phyloP scores from a whole-genome alignment of 2,329 filamentous ascomycete genomes.

The Fusarium gaditjirri region DNA sequence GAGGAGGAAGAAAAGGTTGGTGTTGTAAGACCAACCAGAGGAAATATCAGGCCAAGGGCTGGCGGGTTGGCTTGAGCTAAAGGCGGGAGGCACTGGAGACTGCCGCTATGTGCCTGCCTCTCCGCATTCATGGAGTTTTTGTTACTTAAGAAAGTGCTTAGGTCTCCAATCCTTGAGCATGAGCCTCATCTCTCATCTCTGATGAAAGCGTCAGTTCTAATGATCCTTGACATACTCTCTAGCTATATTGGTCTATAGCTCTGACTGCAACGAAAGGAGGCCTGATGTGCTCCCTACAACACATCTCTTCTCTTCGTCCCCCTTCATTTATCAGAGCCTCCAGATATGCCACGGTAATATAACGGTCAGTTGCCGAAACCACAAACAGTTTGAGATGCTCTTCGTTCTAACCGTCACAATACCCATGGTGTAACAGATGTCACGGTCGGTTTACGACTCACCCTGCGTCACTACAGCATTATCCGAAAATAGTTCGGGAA shows the following conservation, averaged over 20 bases:
- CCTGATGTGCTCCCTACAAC: background rate
- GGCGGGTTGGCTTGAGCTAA: constrained; percentile 8
- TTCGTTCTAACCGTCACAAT: background rate
- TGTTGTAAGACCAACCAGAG: background rate
- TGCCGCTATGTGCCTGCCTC: background rate
- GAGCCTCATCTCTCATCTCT: background rate
- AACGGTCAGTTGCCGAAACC: background rate
- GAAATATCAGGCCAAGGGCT: background rate
- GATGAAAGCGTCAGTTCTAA: background rate
- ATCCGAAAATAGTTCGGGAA: background rate
- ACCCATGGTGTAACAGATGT: background rate
- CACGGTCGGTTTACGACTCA: background rate
- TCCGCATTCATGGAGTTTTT: constrained; percentile 1
- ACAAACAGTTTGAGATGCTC: background rate
- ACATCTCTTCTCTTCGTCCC: background rate
- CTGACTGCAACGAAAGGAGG: background rate
- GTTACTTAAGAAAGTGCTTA: background rate
- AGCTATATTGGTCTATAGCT: background rate
- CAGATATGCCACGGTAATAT: background rate
- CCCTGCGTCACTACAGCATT: background rate
- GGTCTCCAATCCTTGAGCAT: background rate
- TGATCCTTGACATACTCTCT: no score
- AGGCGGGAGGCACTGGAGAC: constrained; percentile 10
- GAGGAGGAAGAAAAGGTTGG: background rate
- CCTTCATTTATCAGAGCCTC: background rate